Percentiles rank a stretch among this genome's conserved stretches.
phyloP scores from a whole-genome alignment of 176 grass and related monocot species.

The Musa schizocarpa region DNA sequence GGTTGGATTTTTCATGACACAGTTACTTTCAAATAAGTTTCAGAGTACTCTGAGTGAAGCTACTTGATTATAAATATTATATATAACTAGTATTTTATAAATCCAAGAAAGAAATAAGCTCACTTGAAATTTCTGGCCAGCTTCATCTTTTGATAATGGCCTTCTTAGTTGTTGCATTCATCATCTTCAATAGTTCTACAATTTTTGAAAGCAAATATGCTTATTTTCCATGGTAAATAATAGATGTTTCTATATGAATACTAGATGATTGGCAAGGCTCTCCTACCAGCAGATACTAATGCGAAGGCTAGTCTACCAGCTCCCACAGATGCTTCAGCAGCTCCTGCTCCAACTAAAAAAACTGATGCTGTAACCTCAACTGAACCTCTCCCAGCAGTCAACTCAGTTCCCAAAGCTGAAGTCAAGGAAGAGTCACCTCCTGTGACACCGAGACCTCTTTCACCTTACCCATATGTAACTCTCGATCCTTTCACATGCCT shows the following conservation, averaged over 20 bases:
- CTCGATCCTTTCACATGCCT: neutral
- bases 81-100: neutral
- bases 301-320: constrained; percentile 44
- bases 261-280: constrained; percentile 85
- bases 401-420: constrained; percentile 30
- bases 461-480: constrained; percentile 61
- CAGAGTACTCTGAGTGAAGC: too few species aligned
- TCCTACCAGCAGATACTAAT: constrained; percentile 43
- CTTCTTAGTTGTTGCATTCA: neutral
- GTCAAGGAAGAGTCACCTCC: constrained; percentile 27
- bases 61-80: neutral
- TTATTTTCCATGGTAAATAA: neutral
- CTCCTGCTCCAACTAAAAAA: constrained; percentile 18
- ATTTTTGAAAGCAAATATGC: too few species aligned
- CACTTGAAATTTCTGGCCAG: neutral
- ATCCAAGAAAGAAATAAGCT: neutral
- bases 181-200: too few species aligned
- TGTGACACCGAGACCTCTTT: constrained; percentile 33
- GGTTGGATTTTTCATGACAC: too few species aligned
- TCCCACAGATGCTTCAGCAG: constrained; percentile 13
- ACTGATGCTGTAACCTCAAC: constrained; percentile 16
- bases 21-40: too few species aligned
- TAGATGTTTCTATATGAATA: constrained; percentile 3
- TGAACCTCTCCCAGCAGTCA: constrained; percentile 22
- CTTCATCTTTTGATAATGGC: neutral